Evolutionary conservation across 2,329 filamentous ascomycete genomes (phyloP).

Genomic region (Hypoxylon sp.): DNA sequence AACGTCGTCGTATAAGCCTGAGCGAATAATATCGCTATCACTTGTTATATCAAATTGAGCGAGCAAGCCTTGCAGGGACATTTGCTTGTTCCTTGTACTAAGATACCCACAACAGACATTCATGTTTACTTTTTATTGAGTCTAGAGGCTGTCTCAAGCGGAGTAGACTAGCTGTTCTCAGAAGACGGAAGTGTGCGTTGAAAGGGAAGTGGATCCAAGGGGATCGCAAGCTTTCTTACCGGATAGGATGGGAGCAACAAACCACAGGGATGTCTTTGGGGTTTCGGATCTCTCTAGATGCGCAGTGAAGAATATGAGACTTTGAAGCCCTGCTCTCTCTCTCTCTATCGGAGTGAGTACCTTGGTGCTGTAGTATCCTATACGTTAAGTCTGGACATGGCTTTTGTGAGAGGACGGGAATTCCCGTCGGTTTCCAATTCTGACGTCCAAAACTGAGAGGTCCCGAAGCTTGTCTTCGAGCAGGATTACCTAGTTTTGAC

Average conservation of each 20-base stretch:
- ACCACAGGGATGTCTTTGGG: not conserved
- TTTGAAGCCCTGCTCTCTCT: too few species aligned
- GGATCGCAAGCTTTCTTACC: conserved; percentile 24
- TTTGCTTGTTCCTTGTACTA: conserved; percentile 17
- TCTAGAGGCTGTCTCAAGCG: conserved; percentile 3
- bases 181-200: not conserved
- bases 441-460: conserved; percentile 5
- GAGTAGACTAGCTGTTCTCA: conserved; percentile 9
- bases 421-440: conserved; percentile 7
- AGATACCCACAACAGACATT: conserved; percentile 33
- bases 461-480: conserved; percentile 10
- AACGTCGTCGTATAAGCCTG: conserved; percentile 14
- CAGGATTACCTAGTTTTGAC: not conserved
- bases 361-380: too few species aligned
- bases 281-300: not conserved
- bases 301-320: not conserved
- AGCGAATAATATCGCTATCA: not conserved
- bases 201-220: conserved; percentile 6
- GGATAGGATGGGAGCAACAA: conserved; percentile 25
- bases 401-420: not conserved
- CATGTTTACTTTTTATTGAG: conserved; percentile 17
- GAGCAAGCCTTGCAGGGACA: conserved; percentile 20
- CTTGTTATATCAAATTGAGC: not conserved
- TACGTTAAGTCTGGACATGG: too few species aligned
- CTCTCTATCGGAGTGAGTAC: too few species aligned